Percentiles rank a stretch among this genome's conserved stretches.
These are phyloP conservation scores for Xylariales sp. DNA, from an alignment of 2,329 filamentous ascomycete genomes.

Conservation along the genomic window DNA sequence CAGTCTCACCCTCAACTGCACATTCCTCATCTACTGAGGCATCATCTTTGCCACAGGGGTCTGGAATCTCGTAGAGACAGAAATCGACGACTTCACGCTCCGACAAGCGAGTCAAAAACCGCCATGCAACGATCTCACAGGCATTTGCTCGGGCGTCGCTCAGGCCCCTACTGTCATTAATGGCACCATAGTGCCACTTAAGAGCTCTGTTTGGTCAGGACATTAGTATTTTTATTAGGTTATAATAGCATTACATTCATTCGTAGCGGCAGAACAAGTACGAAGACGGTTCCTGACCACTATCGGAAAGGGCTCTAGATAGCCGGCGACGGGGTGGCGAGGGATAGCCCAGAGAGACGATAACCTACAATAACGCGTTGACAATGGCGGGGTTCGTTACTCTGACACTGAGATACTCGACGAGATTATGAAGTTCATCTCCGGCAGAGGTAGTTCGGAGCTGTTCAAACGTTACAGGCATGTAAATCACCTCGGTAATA, in stretches of 20 bases:
- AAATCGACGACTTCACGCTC: slow-evolving; percentile 80
- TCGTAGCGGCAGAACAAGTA: neutral
- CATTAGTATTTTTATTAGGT: slow-evolving; percentile 12
- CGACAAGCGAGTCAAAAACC: slow-evolving; percentile 76
- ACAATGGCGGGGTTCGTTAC: slow-evolving; percentile 77
- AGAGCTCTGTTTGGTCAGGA: slow-evolving; percentile 66
- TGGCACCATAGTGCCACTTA: slow-evolving; percentile 77
- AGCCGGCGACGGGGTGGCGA: neutral
- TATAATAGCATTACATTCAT: neutral
- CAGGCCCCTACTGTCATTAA: slow-evolving; percentile 72
- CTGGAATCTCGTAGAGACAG: slow-evolving; percentile 78
- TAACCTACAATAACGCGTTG: slow-evolving; percentile 76
- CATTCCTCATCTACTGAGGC: slow-evolving; percentile 40
- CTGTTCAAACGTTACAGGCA: slow-evolving; percentile 79
- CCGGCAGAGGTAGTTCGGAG: slow-evolving; percentile 74
- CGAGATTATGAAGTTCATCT: slow-evolving; percentile 66
- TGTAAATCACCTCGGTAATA: slow-evolving; percentile 69
- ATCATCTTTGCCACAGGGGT: slow-evolving; percentile 46
- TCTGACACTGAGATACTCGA: slow-evolving; percentile 70
- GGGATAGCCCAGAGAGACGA: neutral
- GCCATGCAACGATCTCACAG: slow-evolving; percentile 85
- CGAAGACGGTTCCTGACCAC: neutral
- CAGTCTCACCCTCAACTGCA: slow-evolving; percentile 56
- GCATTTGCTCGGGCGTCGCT: slow-evolving; percentile 76
- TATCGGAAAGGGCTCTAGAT: neutral